Base-by-base conservation (phyloP, 2,329 filamentous ascomycete genomes). In the Onygenales sp. region DNA sequence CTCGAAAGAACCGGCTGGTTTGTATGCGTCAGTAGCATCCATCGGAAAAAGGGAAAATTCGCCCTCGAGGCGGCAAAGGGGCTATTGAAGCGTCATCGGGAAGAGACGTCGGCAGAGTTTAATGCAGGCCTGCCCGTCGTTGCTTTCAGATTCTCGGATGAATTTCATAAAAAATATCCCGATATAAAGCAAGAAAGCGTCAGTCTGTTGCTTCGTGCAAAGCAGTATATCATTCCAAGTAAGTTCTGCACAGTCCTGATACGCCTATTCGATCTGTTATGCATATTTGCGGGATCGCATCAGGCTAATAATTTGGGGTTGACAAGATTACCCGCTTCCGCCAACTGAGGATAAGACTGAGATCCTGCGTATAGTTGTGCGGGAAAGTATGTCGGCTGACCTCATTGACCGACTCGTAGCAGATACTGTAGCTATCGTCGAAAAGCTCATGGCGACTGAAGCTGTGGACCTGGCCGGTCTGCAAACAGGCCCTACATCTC, bases 141-240 rank as follows among this genome's bases (percentile, higher is more conserved):
- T n/a, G 77, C 84, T 0, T 87, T 87, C 67, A 74, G 77, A 10
- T 74, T 87, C 55, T 78, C 75, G 10, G 80, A 85, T 57, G 73
- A 77, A 7, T 86, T 85, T 69, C 78, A 78, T 63, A 72, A 75
- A 55, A 68, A 81, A 43, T 85, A 76, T 64, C 79, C 81, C 0
- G 79, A 84, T 59, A 72, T 86, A 55, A 81, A 83, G 67, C 84
- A 87, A 66, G 82, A 80, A 53, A 76, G 76, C 5, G 73, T 87
- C 11, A 82, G 78, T 51, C 80, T 83, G 14, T 68, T 87, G 42
- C 68, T 86, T 53, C 75, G 84, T 11, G 79, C 80, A 4, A 83
- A 83, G 63, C 82, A 86, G 67, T 87, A 85, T 72, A 86, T 87
- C 55, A 82, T 87, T 54, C 84, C 83, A 21, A 86, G 75, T 77